Evolutionary conservation across 768 basidiomycete species (phyloP), one percentile per base, ranked within the genome.

Genomic region (Suillus variegatus): DNA sequence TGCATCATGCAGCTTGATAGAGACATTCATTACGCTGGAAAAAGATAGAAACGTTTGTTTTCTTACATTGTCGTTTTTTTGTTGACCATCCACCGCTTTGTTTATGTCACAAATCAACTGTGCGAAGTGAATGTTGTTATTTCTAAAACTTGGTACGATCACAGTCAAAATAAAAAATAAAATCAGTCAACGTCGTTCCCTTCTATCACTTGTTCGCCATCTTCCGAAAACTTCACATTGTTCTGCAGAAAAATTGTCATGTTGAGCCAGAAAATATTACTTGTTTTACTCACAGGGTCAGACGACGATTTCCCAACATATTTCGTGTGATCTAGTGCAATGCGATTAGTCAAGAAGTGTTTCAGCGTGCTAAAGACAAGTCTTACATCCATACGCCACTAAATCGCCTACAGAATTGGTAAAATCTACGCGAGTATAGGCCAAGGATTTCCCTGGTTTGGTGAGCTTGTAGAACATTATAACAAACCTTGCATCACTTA

Each of bases 391-490:
- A 71, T 93, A 94, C 10, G 93, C 93, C 5, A 94, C 88, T 20
- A 94, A 75, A 49, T 89, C 84, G 0, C 92, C 92, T 6, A 77
- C 77, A 14, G 84, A 75, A 66, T 83, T 81, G 9, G 81, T 90
- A 71, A 95, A 94, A 65, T 95, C 92, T 8, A 92, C 82, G 2
- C 92, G 84, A 13, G 93, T 93, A 74, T 90, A 94, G 5, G 93
- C 93, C 61, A 95, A 79, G 36, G 85, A 90, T 73, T 85, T 91
- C 25, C 93, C 92, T 94, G 71, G 14, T 66, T 22, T 46, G 36
- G 52, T 10, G 64, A 64, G n/a, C 41, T 47, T 40, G 2, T 9
- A 32, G 14, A 7, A 58, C 9, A 5, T 67, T 10, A 1, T 6
- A 54, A 12, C 44, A 10, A 22, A 22, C 1, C 22, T 13, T 28